A percentile compares a stretch with the other conserved stretches of the same genome.
phyloP scores from a whole-genome alignment of 1,284 basidiomycete genomes.

The Irpex rosettiformis region DNA sequence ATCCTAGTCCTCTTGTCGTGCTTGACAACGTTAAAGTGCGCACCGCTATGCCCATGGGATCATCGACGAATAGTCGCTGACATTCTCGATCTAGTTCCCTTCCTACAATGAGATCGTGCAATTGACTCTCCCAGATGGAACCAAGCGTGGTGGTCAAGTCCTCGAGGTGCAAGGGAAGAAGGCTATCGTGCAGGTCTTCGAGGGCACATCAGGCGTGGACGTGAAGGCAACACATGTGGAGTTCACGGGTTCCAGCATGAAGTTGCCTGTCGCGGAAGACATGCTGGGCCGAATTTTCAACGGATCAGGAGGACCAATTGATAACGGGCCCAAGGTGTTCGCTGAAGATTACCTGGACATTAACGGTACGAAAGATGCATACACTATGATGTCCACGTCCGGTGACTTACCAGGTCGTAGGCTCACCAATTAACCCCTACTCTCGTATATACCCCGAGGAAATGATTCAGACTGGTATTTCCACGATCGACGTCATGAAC shows the following conservation, averaged over 20 bases:
- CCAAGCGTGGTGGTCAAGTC: slow-evolving; percentile 94
- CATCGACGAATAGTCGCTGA: slow-evolving; percentile 7
- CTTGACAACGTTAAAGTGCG: slow-evolving; percentile 97
- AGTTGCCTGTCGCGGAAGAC: slow-evolving; percentile 98
- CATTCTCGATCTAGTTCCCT: slow-evolving; percentile 66
- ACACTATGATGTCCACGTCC: not conserved
- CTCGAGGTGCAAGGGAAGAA: slow-evolving; percentile 99
- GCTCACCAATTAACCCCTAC: slow-evolving; percentile 98
- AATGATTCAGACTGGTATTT: slow-evolving; percentile 99
- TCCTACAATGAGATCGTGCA: slow-evolving; percentile 99
- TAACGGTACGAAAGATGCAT: slow-evolving; percentile 65
- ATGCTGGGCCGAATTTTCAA: slow-evolving; percentile 99
- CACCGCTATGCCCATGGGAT: not conserved
- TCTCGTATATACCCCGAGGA: slow-evolving; percentile 99
- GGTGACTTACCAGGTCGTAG: slow-evolving; percentile 36
- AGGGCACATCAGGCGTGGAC: slow-evolving; percentile 97
- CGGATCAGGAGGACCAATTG: slow-evolving; percentile 96
- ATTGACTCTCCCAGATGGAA: slow-evolving; percentile 93
- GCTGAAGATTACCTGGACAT: slow-evolving; percentile 99
- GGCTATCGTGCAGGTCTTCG: slow-evolving; percentile 99
- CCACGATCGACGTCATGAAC: slow-evolving; percentile 98
- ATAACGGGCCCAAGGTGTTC: slow-evolving; percentile 98
- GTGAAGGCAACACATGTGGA: slow-evolving; percentile 97
- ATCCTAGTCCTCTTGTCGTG: slow-evolving; percentile 83
- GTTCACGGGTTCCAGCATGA: slow-evolving; percentile 98